Base-by-base conservation (phyloP, 768 basidiomycete species). In the Collybia mongolica region DNA sequence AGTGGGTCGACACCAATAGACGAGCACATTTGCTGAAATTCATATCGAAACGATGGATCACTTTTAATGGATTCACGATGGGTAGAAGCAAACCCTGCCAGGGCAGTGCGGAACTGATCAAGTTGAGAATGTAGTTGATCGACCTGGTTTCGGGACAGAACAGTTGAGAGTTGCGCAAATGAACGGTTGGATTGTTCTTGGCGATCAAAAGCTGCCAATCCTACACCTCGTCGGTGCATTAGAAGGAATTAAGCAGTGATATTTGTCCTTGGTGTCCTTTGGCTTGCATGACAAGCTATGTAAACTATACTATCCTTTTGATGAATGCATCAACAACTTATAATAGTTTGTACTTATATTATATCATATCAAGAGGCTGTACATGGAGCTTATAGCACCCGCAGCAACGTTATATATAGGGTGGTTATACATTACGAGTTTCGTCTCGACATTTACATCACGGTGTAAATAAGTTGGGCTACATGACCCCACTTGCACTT, bases 1-100 rank as follows among this genome's bases (percentile, higher is more conserved):
- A 98, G 81, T 1, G 96, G 95, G 65, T 98, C 97, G 19, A 99
- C 93, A 26, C 93, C 93, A 49, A 99, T 90, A 14, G 88, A 85
- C 2, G 88, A 81, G 64, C 97, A 99, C 93, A 99, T 97, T 51
- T 91, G 88, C 57, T 94, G 91, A 69, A 98, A 98, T 17, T 84
- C 88, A 75, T 88, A 88, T 3, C 97, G 80, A 65, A 99, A 95
- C 2, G 80, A 77, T 1, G 96, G 93, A 57, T 96, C 89, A 44
- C 75, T 74, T 50, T 83, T 81, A 62, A 99, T 98, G 49, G 87
- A 82, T 38, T 87, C 82, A 44, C 92, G 85, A 65, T 98, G 94
- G 7, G 83, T 83, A 20, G 81, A 70, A 1, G 94, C 92, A 60
- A 98, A 99, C 51, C 77, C 79, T 2, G 80, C 69, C 43, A 98